phyloP scores from a whole-genome alignment of 2,329 filamentous ascomycete genomes.

The Domatiomyces globalis region DNA sequence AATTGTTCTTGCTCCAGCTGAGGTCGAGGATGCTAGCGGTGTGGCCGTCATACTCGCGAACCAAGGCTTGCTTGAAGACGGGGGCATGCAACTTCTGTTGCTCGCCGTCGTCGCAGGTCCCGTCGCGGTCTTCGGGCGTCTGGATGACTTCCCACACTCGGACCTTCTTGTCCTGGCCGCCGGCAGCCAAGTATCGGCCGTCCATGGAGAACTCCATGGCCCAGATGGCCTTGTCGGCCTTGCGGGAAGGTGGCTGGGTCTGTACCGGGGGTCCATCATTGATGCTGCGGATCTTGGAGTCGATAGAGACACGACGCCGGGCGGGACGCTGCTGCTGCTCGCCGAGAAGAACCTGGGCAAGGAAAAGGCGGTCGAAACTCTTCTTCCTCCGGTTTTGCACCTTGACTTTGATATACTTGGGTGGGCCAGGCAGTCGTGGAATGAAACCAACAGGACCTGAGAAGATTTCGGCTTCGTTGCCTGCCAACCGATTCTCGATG shows the following conservation, averaged over 20 bases:
- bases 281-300: slow-evolving; percentile 17
- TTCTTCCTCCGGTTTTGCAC: slow-evolving; percentile 64
- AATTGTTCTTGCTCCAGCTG: slow-evolving; percentile 98
- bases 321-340: slow-evolving; percentile 29
- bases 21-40: slow-evolving; percentile 75
- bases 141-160: slow-evolving; percentile 81
- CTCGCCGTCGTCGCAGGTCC: slow-evolving; percentile 32
- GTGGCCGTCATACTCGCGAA: slow-evolving; percentile 71
- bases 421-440: slow-evolving; percentile 74
- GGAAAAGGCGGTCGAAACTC: slow-evolving; percentile 75
- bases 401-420: slow-evolving; percentile 77
- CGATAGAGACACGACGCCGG: slow-evolving; percentile 19
- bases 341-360: slow-evolving; percentile 78
- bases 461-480: slow-evolving; percentile 70
- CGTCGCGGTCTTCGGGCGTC: slow-evolving; percentile 61
- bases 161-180: slow-evolving; percentile 72
- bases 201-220: slow-evolving; percentile 85
- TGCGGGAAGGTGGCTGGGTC: slow-evolving; percentile 16
- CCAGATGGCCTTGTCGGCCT: slow-evolving; percentile 61
- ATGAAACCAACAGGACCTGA: slow-evolving; percentile 69
- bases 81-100: slow-evolving; percentile 66
- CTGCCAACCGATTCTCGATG: slow-evolving; percentile 58
- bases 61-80: slow-evolving; percentile 68
- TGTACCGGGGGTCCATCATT: slow-evolving; percentile 15
- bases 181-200: slow-evolving; percentile 81